These are phyloP conservation scores for Marchantia polymorpha DNA, from an alignment of 225 moss, liverwort and hornwort genomes.

Conservation along the genomic window DNA sequence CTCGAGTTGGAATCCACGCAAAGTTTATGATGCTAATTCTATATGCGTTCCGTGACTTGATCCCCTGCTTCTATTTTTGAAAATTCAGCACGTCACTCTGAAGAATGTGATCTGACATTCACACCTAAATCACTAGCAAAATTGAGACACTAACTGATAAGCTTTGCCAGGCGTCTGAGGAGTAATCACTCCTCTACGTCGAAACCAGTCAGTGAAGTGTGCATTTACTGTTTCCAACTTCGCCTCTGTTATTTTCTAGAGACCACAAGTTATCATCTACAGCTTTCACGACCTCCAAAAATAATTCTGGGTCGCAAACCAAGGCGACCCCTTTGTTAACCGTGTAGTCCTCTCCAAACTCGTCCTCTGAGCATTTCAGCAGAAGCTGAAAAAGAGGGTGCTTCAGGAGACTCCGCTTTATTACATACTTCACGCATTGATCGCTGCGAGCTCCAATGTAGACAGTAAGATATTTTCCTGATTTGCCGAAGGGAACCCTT, in stretches of 20 bases:
- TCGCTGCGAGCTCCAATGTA: background rate
- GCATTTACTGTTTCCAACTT: background rate
- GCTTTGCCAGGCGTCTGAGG: background rate
- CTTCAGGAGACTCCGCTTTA: background rate
- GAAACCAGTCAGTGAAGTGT: background rate
- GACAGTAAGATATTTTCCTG: background rate
- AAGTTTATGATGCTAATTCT: no score
- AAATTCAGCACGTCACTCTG: background rate
- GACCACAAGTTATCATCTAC: conserved; percentile 1
- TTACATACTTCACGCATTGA: background rate
- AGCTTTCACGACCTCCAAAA: background rate
- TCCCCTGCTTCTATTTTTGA: background rate
- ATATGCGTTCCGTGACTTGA: no score
- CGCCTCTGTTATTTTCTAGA: background rate
- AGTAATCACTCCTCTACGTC: background rate
- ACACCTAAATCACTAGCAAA: background rate
- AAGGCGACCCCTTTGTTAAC: background rate
- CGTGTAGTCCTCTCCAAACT: conserved; percentile 1
- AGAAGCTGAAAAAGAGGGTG: background rate
- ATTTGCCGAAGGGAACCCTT: background rate
- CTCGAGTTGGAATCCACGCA: no score
- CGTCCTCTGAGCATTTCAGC: conserved; percentile 3
- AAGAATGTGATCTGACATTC: background rate
- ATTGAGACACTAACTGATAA: background rate
- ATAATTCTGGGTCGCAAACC: background rate